Percentiles rank a stretch among this genome's conserved stretches.
Evolutionary conservation across 495 filamentous ascomycete genomes (phyloP).

Genomic region (Parathielavia hyrcaniae): DNA sequence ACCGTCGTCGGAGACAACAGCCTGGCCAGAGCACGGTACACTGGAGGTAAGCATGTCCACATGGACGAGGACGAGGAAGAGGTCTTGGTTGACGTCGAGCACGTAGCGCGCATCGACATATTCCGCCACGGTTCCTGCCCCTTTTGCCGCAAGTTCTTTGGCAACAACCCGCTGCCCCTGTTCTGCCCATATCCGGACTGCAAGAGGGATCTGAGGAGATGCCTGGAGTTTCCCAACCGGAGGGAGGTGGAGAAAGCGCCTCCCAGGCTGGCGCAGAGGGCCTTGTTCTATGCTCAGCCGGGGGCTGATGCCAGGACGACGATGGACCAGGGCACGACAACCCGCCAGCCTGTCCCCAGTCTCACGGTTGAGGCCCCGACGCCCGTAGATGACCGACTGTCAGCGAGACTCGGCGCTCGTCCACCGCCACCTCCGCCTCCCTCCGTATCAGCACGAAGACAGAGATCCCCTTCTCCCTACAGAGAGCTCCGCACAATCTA

Average conservation of each 20-base stretch:
- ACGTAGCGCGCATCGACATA: slow-evolving; percentile 15
- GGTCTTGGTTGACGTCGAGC: slow-evolving; percentile 4
- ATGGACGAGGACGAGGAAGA: neutral
- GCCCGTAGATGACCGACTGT: neutral
- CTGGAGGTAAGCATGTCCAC: neutral
- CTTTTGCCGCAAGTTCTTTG: slow-evolving; percentile 6
- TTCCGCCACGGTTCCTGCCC: slow-evolving; percentile 17
- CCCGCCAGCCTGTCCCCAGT: neutral
- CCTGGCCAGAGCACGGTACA: neutral
- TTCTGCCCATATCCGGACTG: slow-evolving; percentile 9
- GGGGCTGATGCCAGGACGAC: no score
- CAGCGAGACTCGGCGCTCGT: neutral
- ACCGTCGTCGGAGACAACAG: neutral
- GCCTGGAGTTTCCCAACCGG: slow-evolving; percentile 2
- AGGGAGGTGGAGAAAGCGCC: slow-evolving; percentile 3
- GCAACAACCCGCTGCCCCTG: neutral
- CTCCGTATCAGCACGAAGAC: neutral
- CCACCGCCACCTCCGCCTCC: neutral
- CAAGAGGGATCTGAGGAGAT: slow-evolving; percentile 5
- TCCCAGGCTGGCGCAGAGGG: slow-evolving; percentile 13
- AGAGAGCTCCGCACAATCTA: neutral
- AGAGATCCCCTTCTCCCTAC: neutral
- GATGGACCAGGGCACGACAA: neutral
- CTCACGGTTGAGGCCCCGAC: neutral
- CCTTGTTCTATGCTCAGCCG: neutral